Base-by-base conservation (phyloP, 2,329 filamentous ascomycete species). In the Chalaropsis thielavioides region DNA sequence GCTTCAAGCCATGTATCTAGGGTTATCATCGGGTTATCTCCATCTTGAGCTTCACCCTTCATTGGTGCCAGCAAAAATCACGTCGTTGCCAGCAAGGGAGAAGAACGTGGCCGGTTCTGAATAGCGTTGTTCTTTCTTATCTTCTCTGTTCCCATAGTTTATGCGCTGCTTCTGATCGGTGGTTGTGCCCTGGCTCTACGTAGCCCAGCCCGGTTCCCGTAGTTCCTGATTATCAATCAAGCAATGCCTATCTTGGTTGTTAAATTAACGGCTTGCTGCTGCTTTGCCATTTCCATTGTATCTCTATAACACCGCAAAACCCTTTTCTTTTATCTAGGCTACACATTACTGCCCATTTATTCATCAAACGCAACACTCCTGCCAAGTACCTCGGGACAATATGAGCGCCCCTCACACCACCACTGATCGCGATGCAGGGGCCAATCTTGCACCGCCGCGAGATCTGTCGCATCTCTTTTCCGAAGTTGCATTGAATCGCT, bases 381-480 rank as follows among this genome's bases (percentile, higher is more conserved):
- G 19, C 24, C 17, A 58, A 58, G 15, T 35, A 35, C 6, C 15
- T 19, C n/a, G 7, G 2, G 17, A n/a, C 10, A 8, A 56, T 3
- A 58, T 58, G 54, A 17, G 4, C 54, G 2, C 27, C 17, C 54
- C 31, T n/a, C 54, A 31, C 31, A 35, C 27, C n/a, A 31, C 54
- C 3, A 15, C 5, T 58, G 27, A 35, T 58, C 54, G 17, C 17
- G 54, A 38, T 13, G 27, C 54, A 31, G 54, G 17, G 31, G 54
- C 13, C 31, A 35, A n/a, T 35, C 54, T 38, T 38, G 24, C n/a
- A 27, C 54, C 69, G 66, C 90, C 92, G 5, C 77, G 84, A 69
- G 88, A 96, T 73, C 79, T 96, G 67, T 87, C 85, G 69, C 89
- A 96, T 73, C 87, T 92, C 72, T 87, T 86, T 70, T 92, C 89